phyloP scores from a whole-genome alignment of 2,329 filamentous ascomycete species.

The Epicoccum nigrum region DNA sequence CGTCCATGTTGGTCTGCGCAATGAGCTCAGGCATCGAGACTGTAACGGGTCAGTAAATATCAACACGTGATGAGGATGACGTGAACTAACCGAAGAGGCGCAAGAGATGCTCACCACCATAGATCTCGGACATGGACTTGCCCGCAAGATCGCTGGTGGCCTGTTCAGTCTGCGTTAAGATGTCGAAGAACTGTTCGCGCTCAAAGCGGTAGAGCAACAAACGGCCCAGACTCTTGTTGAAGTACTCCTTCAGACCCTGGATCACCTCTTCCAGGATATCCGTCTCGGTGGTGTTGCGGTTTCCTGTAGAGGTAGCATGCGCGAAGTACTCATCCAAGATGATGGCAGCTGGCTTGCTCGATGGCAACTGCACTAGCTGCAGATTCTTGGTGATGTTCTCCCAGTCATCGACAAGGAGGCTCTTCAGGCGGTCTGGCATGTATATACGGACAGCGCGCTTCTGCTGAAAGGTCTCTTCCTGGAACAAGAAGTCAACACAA shows the following conservation, averaged over 20 bases:
- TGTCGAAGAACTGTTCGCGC: slow-evolving; percentile 81
- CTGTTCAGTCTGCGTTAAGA: slow-evolving; percentile 72
- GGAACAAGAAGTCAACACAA: slow-evolving; percentile 21
- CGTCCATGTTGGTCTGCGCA: slow-evolving; percentile 97
- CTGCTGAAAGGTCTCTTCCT: slow-evolving; percentile 89
- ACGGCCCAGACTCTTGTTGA: slow-evolving; percentile 85
- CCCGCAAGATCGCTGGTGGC: slow-evolving; percentile 67
- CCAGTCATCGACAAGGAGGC: slow-evolving; percentile 95
- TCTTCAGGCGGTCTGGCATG: slow-evolving; percentile 89
- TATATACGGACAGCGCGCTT: slow-evolving; percentile 85
- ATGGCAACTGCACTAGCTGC: slow-evolving; percentile 84
- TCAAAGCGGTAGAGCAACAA: slow-evolving; percentile 95
- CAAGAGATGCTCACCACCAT: slow-evolving; percentile 90
- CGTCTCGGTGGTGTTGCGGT: slow-evolving; percentile 68
- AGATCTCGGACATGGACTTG: slow-evolving; percentile 79
- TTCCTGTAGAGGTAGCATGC: slow-evolving; percentile 68
- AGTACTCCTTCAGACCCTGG: slow-evolving; percentile 87
- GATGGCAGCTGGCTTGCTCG: slow-evolving; percentile 72
- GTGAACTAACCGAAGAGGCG: slow-evolving; percentile 77
- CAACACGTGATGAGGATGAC: background rate
- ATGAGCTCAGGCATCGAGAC: slow-evolving; percentile 91
- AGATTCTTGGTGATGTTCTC: slow-evolving; percentile 97
- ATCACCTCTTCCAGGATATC: slow-evolving; percentile 92
- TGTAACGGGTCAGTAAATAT: slow-evolving; percentile 45
- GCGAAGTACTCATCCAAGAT: slow-evolving; percentile 85